Evolutionary conservation across 75 land plant genomes (phyloP), one percentile per base, ranked within the genome.

Genomic region (Cryptomeria japonica): DNA sequence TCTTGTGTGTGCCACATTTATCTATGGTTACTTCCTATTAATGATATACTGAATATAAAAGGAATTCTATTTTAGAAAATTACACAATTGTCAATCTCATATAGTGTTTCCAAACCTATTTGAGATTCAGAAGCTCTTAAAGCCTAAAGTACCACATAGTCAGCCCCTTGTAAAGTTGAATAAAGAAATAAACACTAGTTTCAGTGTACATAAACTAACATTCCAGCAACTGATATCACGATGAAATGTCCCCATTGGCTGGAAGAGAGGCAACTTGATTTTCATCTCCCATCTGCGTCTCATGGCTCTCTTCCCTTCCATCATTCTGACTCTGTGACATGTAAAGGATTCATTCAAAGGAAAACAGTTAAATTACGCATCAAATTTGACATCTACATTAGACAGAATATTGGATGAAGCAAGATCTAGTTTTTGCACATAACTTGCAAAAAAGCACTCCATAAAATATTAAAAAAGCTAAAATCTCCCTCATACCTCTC

Each of bases 241-340:
- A 82, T 44, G 84, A 82, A 82, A 82, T 82, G 47, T 82, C 49
- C 84, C 51, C 84, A 82, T 82, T 82, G 15, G 51, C 47, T 82
- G 84, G 32, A 82, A 82, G 51, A n/a, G 84, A 1, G 51, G 47
- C 51, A 82, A 28, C 47, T 4, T 82, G 84, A 28, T 82, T 82
- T 42, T 46, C 41, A 31, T 82, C 84, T 42, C 32, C 84, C 49
- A 82, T n/a, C 31, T 82, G 49, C 2, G 51, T 25, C 31, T 82
- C 84, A 82, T 82, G 84, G 51, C 51, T 82, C 84, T 46, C 84
- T 82, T 31, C 32, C 84, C 51, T 44, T 44, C 51, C 84, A 44
- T 82, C 84, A 46, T 46, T 46, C 84, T 82, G 84, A 82, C 46
- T 82, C 84, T 82, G 44, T 44, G 12, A 3, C 84, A 46, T 28